Evolutionary conservation across 2,329 filamentous ascomycete genomes (phyloP).

Genomic region (Fonsecaea pugnacius): DNA sequence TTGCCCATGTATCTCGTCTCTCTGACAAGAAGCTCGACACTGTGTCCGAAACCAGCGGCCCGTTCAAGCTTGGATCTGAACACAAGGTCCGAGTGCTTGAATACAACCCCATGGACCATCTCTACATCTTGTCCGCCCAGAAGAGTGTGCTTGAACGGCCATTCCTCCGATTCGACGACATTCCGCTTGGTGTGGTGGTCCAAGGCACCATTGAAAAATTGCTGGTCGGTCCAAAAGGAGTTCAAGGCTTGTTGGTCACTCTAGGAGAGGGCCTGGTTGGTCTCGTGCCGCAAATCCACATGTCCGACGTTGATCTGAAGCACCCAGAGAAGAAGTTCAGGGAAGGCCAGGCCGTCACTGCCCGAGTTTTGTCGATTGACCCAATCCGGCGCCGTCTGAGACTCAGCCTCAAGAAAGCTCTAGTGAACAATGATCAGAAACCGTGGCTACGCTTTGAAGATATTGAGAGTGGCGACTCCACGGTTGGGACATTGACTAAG

Average conservation of each 20-base stretch:
- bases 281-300: conserved; percentile 84
- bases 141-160: conserved; percentile 80
- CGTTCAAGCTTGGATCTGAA: conserved; percentile 75
- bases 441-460: conserved; percentile 78
- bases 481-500: conserved; percentile 84
- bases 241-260: conserved; percentile 79
- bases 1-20: conserved; percentile 91
- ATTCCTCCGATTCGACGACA: conserved; percentile 89
- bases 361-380: conserved; percentile 81
- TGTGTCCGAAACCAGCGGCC: conserved; percentile 74
- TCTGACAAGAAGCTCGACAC: conserved; percentile 88
- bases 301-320: conserved; percentile 84
- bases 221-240: conserved; percentile 74
- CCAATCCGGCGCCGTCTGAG: conserved; percentile 75
- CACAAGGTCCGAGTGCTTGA: conserved; percentile 83
- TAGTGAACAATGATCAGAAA: conserved; percentile 85
- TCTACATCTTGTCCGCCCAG: conserved; percentile 85
- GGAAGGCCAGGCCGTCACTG: conserved; percentile 81
- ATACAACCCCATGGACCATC: conserved; percentile 83
- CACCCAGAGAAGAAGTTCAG: conserved; percentile 97
- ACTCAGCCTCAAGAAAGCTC: conserved; percentile 89
- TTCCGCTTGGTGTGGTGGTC: conserved; percentile 78
- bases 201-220: conserved; percentile 85
- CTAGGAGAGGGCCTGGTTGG: conserved; percentile 85
- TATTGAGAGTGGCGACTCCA: conserved; percentile 73